A percentile compares a stretch with the other conserved stretches of the same genome.
Evolutionary conservation across 1,284 basidiomycete genomes (phyloP).

Genomic region (Coniferiporia weirii): DNA sequence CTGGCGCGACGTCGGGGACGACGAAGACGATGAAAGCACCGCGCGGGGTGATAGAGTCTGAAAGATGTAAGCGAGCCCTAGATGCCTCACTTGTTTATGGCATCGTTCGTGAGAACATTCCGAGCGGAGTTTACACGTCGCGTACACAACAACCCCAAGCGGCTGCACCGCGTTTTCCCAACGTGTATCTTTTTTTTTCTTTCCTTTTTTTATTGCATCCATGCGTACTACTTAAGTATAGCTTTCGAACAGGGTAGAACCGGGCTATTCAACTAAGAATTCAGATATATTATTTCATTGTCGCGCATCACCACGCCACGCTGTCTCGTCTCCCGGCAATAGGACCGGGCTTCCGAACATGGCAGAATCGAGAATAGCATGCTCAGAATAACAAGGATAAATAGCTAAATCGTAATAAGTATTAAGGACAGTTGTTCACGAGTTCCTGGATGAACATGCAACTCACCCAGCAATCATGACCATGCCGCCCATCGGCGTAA

Average conservation of each 20-base stretch:
- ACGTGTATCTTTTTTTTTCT: background rate
- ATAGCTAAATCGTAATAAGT: conserved; percentile 46
- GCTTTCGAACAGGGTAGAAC: no score
- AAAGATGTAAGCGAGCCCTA: conserved; percentile 1
- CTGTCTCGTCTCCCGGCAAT: no score
- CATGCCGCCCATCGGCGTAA: conserved; percentile 72
- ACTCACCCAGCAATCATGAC: conserved; percentile 77
- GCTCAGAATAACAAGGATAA: conserved; percentile 26
- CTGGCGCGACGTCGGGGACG: conserved; percentile 3
- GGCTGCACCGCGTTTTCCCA: background rate
- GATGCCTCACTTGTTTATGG: background rate
- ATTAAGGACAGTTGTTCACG: background rate
- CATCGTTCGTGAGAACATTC: background rate
- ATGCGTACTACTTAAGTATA: no score
- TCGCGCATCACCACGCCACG: no score
- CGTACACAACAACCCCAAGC: background rate
- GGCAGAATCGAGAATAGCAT: background rate
- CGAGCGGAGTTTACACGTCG: conserved; percentile 1
- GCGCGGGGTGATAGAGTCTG: conserved; percentile 2
- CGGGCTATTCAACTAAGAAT: no score
- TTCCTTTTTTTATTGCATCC: no score
- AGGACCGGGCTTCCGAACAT: no score
- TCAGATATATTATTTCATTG: no score
- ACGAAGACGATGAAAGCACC: conserved; percentile 6
- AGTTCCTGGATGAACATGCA: background rate